Conservation (phyloP, 2,329 filamentous ascomycete species). For the Xylaria sp. region DNA sequence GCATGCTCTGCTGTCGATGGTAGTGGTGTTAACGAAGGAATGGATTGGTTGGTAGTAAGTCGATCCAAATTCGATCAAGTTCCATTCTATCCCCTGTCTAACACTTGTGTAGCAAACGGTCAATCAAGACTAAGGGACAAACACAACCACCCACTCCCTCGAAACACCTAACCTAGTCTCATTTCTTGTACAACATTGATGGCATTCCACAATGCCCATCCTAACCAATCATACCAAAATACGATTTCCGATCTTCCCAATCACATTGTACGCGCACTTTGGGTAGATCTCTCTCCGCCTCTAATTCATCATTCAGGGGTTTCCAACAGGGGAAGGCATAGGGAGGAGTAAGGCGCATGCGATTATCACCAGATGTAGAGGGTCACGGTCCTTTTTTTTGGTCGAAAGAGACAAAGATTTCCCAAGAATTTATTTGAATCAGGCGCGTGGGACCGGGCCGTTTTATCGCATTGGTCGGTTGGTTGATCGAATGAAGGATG, state of each 20-base stretch:
- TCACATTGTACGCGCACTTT: conserved; percentile 22
- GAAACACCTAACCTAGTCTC: conserved; percentile 16
- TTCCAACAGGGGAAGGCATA: conserved; percentile 10
- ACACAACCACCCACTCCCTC: not conserved
- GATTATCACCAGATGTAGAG: conserved; percentile 13
- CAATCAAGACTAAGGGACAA: conserved; percentile 25
- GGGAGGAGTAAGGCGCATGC: conserved; percentile 27
- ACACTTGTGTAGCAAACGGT: conserved; percentile 30
- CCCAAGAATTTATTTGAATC: conserved; percentile 2
- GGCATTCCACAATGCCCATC: conserved; percentile 46
- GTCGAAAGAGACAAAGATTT: not conserved
- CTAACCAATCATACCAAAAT: conserved; percentile 16
- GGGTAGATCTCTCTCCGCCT: conserved; percentile 23
- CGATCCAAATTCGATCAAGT: not conserved
- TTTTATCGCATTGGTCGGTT: not conserved
- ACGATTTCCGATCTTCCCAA: conserved; percentile 11
- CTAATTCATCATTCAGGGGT: conserved; percentile 8
- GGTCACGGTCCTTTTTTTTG: conserved; percentile 18
- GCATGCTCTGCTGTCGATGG: conserved; percentile 96
- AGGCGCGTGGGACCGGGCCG: conserved; percentile 1
- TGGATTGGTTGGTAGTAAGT: conserved; percentile 96
- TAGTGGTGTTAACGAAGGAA: conserved; percentile 91
- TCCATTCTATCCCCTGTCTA: conserved; percentile 1
- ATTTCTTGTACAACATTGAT: conserved; percentile 28
- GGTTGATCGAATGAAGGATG: not conserved